These are phyloP conservation scores for Entomortierella beljakovae DNA, from an alignment of 192 early-diverging fungal genomes.

Conservation along the genomic window DNA sequence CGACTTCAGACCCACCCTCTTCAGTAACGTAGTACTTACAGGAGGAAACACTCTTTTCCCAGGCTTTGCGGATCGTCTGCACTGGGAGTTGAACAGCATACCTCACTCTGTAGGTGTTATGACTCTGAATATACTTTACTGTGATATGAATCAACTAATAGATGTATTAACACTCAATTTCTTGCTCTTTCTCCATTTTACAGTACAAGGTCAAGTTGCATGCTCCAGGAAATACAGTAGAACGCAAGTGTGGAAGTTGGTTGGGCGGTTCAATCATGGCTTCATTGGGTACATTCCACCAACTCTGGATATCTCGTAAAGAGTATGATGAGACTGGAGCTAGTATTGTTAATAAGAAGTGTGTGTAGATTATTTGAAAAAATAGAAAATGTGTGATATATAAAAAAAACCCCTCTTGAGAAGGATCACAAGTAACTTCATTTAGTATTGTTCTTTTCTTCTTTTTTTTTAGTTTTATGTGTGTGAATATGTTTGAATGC, in stretches of 20 bases:
- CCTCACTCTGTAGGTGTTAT: constrained; percentile 72
- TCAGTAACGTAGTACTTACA: constrained; percentile 86
- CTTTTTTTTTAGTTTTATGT: constrained; percentile 10
- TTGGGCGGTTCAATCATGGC: constrained; percentile 96
- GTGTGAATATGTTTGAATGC: constrained; percentile 1
- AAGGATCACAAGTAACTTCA: too few relatives aligned
- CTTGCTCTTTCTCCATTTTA: neutral
- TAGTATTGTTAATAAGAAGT: constrained; percentile 88
- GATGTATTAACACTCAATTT: neutral
- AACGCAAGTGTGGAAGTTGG: constrained; percentile 96
- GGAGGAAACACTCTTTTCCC: constrained; percentile 91
- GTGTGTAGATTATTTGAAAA: constrained; percentile 59
- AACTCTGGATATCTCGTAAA: constrained; percentile 96
- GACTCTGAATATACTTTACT: neutral
- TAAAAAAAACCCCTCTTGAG: neutral
- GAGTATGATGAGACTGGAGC: constrained; percentile 94
- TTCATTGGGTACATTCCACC: constrained; percentile 97
- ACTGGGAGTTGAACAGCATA: constrained; percentile 73
- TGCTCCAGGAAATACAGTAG: constrained; percentile 79
- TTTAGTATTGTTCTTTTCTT: neutral
- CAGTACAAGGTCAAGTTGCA: constrained; percentile 87
- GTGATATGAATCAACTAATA: neutral
- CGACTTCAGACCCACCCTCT: constrained; percentile 87
- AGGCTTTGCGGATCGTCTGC: constrained; percentile 88
- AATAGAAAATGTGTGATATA: neutral